Evolutionary conservation across 179 eudicot species (phyloP).

Genomic region (Camellia oleifera): DNA sequence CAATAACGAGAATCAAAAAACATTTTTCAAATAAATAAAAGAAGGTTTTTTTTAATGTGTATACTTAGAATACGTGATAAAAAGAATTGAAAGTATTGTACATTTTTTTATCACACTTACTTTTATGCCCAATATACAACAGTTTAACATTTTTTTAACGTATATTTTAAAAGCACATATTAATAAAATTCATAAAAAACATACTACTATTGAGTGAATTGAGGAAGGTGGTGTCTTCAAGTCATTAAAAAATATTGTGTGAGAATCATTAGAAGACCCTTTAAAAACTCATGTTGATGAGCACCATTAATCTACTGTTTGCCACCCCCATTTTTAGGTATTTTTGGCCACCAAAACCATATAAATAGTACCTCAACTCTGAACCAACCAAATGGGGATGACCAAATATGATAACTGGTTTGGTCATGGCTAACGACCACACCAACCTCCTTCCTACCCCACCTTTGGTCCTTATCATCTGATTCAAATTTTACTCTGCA

Average conservation of each 20-base stretch:
- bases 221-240: no score
- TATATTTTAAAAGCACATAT: no score
- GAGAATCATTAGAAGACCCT: neutral
- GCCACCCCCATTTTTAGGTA: neutral
- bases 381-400: constrained; percentile 5
- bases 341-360: constrained; percentile 9
- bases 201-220: neutral
- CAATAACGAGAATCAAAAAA: neutral
- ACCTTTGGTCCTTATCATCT: neutral
- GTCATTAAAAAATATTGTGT: neutral
- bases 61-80: no score
- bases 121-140: no score
- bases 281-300: neutral
- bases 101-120: no score
- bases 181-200: neutral
- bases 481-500: neutral
- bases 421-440: constrained; percentile 9
- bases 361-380: neutral
- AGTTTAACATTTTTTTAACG: no score
- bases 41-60: no score
- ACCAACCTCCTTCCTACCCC: constrained; percentile 1
- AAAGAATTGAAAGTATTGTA: no score
- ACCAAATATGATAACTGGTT: neutral
- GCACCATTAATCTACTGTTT: neutral
- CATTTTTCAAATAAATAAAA: no score